Conservation (phyloP, 164 flowering plant species). For the Malania oleifera region DNA sequence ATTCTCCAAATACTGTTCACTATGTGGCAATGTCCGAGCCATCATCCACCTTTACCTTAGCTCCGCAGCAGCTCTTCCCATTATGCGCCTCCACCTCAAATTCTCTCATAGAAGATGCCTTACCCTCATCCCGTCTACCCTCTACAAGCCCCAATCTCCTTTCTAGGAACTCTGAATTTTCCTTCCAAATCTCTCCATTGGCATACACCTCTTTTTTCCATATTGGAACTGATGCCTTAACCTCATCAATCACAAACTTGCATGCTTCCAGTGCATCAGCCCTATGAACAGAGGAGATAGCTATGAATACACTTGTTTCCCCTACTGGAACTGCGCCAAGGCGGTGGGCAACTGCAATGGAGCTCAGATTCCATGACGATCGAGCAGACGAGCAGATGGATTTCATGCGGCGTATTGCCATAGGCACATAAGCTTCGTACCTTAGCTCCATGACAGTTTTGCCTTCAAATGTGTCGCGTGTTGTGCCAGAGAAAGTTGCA, state of each 20-base stretch:
- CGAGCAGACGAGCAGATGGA: slow-evolving; percentile 67
- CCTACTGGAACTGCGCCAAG: slow-evolving; percentile 80
- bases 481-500: slow-evolving; percentile 88
- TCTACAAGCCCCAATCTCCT: slow-evolving; percentile 40
- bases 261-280: slow-evolving; percentile 81
- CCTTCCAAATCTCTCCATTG: slow-evolving; percentile 96
- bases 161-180: slow-evolving; percentile 77
- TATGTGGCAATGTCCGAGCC: no score
- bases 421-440: slow-evolving; percentile 88
- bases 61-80: slow-evolving; percentile 36
- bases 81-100: slow-evolving; percentile 14
- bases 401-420: slow-evolving; percentile 67
- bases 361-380: slow-evolving; percentile 53
- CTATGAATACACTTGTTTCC: slow-evolving; percentile 81
- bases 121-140: not conserved
- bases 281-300: slow-evolving; percentile 76
- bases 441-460: slow-evolving; percentile 72
- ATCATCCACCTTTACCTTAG: slow-evolving; percentile 29
- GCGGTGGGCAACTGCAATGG: slow-evolving; percentile 76
- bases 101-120: slow-evolving; percentile 7
- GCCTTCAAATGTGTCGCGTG: slow-evolving; percentile 83
- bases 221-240: slow-evolving; percentile 91
- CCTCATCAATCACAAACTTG: slow-evolving; percentile 77
- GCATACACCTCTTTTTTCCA: slow-evolving; percentile 96
- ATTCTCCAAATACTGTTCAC: no score